Evolutionary conservation across 768 basidiomycete genomes (phyloP).

Genomic region (Sarcodon sp.): DNA sequence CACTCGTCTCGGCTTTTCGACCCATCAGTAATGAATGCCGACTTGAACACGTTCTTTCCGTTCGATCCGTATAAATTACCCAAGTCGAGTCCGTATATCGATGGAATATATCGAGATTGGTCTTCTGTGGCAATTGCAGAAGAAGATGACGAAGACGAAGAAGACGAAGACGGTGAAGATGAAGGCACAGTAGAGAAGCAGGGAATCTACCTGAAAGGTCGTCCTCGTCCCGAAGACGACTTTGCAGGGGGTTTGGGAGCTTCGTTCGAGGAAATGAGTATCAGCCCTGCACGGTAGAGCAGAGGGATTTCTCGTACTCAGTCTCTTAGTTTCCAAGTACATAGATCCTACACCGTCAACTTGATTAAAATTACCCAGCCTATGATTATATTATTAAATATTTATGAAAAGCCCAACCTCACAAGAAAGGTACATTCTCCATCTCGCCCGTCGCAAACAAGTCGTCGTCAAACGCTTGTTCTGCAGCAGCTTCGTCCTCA

Average conservation of each 20-base stretch:
- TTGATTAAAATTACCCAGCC: background rate
- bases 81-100: slow-evolving; percentile 63
- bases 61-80: slow-evolving; percentile 96
- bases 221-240: slow-evolving; percentile 10
- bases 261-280: slow-evolving; percentile 75
- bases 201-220: slow-evolving; percentile 9
- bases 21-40: slow-evolving; percentile 30
- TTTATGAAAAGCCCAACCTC: slow-evolving; percentile 4
- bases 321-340: background rate
- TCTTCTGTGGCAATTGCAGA: slow-evolving; percentile 57
- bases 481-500: slow-evolving; percentile 54
- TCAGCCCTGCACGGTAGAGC: slow-evolving; percentile 44
- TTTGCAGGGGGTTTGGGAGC: slow-evolving; percentile 45
- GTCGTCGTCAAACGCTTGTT: slow-evolving; percentile 62
- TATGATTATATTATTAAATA: background rate
- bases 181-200: slow-evolving; percentile 17
- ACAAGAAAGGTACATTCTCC: slow-evolving; percentile 64
- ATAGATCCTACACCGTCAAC: background rate
- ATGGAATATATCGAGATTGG: slow-evolving; percentile 87
- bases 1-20: background rate
- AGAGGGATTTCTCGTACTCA: background rate
- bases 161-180: slow-evolving; percentile 39
- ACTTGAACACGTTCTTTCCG: slow-evolving; percentile 92
- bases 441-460: slow-evolving; percentile 72
- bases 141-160: slow-evolving; percentile 60